Percentiles rank a stretch among this genome's conserved stretches.
phyloP scores from a whole-genome alignment of 2,329 filamentous ascomycete species.

The Hypoxylon sp. region DNA sequence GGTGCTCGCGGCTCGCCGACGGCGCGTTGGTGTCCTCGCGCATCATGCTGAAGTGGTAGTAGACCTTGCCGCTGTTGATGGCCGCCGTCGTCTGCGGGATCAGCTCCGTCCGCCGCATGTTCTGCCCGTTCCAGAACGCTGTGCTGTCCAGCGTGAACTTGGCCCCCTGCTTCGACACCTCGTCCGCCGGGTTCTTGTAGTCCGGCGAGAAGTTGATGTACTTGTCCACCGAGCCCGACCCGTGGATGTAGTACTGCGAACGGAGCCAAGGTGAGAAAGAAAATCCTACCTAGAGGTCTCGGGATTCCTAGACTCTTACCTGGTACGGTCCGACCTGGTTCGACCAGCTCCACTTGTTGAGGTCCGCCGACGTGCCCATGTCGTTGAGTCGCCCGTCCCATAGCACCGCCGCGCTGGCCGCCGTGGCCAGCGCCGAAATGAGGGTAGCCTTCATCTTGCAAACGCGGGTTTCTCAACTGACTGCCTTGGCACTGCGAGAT shows the following conservation, averaged over 20 bases:
- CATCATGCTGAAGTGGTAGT: constrained; percentile 76
- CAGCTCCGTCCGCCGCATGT: constrained; percentile 76
- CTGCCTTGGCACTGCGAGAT: background rate
- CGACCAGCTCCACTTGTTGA: constrained; percentile 67
- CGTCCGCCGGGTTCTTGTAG: constrained; percentile 73
- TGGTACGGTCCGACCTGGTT: constrained; percentile 72
- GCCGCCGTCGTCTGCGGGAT: constrained; percentile 75
- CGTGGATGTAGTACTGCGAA: constrained; percentile 84
- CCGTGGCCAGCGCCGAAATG: constrained; percentile 32
- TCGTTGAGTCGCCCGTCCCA: constrained; percentile 70
- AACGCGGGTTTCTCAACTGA: background rate
- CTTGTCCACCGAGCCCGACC: constrained; percentile 59
- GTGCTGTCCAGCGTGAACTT: constrained; percentile 72
- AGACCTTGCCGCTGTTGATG: constrained; percentile 71
- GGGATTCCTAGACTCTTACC: too few relatives aligned
- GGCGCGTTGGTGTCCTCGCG: constrained; percentile 67
- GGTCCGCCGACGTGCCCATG: constrained; percentile 56
- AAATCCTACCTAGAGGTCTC: too few relatives aligned
- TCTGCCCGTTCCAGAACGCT: constrained; percentile 75
- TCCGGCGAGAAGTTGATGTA: constrained; percentile 68
- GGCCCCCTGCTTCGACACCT: constrained; percentile 67
- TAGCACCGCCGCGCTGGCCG: constrained; percentile 55
- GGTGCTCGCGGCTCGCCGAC: constrained; percentile 70
- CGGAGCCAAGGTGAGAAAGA: too few relatives aligned
- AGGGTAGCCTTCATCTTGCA: constrained; percentile 38